Percentiles rank a stretch among this genome's conserved stretches.
Evolutionary conservation across 352 stramenopile species (phyloP).

Genomic region (Phytophthora capsici): DNA sequence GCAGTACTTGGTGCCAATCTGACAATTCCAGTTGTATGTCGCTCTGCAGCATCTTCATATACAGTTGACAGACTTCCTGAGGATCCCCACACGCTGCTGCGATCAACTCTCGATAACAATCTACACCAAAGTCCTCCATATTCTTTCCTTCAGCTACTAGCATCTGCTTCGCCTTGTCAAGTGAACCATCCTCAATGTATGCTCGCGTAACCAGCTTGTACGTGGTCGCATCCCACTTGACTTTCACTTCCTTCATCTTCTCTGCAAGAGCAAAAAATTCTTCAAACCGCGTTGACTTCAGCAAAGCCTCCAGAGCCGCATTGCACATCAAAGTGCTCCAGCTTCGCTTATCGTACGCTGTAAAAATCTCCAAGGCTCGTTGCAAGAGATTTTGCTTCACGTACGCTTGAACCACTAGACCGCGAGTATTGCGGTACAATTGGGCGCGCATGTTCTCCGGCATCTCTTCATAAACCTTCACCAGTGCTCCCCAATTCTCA

Average conservation of each 20-base stretch:
- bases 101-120: neutral
- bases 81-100: neutral
- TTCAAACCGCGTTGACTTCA: neutral
- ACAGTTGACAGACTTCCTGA: neutral
- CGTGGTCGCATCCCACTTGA: neutral
- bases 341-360: neutral
- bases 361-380: neutral
- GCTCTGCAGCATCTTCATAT: neutral
- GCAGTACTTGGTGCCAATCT: neutral
- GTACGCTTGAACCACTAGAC: neutral
- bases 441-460: neutral
- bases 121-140: neutral
- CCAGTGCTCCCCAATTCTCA: neutral
- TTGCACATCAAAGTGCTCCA: neutral
- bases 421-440: neutral
- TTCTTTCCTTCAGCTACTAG: neutral
- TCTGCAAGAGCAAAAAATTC: neutral
- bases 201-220: neutral
- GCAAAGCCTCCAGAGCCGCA: neutral
- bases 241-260: neutral
- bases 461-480: slow-evolving; percentile 1
- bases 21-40: neutral
- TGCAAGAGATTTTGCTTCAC: neutral
- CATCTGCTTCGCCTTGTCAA: slow-evolving; percentile 1
- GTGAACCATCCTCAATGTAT: neutral